Evolutionary conservation across 495 filamentous ascomycete genomes (phyloP), one percentile per base, ranked within the genome.

Genomic region (Clavariopsis aquatica): DNA sequence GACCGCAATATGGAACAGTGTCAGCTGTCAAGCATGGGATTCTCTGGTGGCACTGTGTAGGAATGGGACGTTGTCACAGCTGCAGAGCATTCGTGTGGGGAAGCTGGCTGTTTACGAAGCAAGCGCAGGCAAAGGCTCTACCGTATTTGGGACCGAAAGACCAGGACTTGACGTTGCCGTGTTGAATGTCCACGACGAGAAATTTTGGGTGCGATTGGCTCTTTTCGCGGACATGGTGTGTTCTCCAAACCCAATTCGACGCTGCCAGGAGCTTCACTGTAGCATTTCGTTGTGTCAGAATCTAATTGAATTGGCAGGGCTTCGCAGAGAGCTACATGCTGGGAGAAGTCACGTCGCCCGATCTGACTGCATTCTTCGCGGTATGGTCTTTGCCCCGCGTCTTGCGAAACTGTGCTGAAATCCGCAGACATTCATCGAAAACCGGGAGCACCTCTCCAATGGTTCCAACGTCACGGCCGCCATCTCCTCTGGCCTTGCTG

Each of bases 261-360:
- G 38, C 15, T 43, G 6, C 8, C 38, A 43, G 15, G 2, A 2
- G 38, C 15, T 43, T 43, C 38, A 17, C 38, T 43, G 38, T 43
- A 43, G 64, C 74, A n/a, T n/a, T n/a, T n/a, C n/a, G n/a, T n/a
- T n/a, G n/a, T n/a, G 68, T 49, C 49, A 38, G 49, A 52, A 13
- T 45, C 47, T 52, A 45, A 49, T 27, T 46, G 22, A 57, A 24
- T 19, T 27, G n/a, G 8, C 49, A 69, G 66, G 88, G 88, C 1
- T 89, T 91, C 72, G 83, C 87, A 17, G 85, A 89, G 75, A 80
- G 85, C 31, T 89, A 87, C 72, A 88, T 91, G 84, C 77, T 89
- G 5, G 81, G 82, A 51, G 86, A 91, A 72, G 76, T 89, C 28
- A 81, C 83, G 17, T 88, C 85, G 59, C 73, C 77, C 15, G 79